Percentiles rank a stretch among this genome's conserved stretches.
phyloP scores from a whole-genome alignment of 176 grass and related monocot species.

The Musa itinerans region DNA sequence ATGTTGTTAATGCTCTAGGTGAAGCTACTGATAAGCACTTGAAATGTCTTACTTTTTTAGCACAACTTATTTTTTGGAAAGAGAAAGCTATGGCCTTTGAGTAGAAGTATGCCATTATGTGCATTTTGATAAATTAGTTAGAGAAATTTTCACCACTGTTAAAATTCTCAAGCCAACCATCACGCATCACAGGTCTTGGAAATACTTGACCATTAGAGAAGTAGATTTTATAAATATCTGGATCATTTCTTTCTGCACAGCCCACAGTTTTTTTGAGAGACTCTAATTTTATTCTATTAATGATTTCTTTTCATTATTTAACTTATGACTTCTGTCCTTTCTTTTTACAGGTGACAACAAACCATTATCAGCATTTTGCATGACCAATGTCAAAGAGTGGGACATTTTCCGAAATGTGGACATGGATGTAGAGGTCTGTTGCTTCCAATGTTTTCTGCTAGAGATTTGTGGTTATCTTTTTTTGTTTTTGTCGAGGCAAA shows the following conservation, averaged over 20 bases:
- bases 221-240: background rate
- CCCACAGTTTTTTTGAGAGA: background rate
- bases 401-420: conserved; percentile 80
- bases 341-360: conserved; percentile 43
- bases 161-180: too few species aligned
- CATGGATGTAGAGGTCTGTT: conserved; percentile 69
- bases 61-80: too few species aligned
- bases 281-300: conserved; percentile 10
- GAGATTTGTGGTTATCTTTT: background rate
- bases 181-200: too few species aligned
- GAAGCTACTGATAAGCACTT: too few species aligned
- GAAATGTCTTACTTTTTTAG: too few species aligned
- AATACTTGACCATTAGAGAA: background rate
- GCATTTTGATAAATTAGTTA: too few species aligned
- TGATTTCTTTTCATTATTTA: conserved; percentile 2
- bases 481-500: background rate
- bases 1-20: too few species aligned
- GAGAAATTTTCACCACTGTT: too few species aligned
- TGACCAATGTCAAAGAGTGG: conserved; percentile 66
- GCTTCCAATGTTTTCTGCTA: background rate
- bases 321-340: background rate
- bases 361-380: conserved; percentile 68
- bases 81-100: too few species aligned
- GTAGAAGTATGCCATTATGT: too few species aligned
- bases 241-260: background rate